Base-by-base conservation (phyloP, 345 rosid genomes). In the Psidium friedrichsthalianum region DNA sequence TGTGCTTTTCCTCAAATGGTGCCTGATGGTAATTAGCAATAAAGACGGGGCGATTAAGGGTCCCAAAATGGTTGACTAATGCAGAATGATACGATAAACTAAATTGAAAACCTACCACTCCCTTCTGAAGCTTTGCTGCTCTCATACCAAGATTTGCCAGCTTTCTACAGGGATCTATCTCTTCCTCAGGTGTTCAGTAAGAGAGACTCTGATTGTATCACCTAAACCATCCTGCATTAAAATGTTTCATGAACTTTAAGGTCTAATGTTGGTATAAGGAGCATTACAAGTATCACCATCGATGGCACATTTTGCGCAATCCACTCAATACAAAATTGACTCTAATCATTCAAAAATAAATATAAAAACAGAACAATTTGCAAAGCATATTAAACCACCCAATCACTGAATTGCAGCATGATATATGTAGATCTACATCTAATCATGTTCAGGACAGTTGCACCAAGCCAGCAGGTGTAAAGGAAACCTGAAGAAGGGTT, bases 181-280 rank as follows among this genome's bases (percentile, higher is more conserved):
- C 99, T 87, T 94, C 94, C 90, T 95, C 98, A 53, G 99, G 98
- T 74, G 91, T 89, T 96, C 99, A 7, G 99, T 96, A 20, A 97
- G 95, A 80, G 98, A 97, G 83, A 97, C 99, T 88, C 98, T 92
- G 87, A 97, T 96, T 82, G 99, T 97, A 92, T 97, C 99, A 87
- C 98, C 99, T 85, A 97, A 93, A 74, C 99, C 99, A 91, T 97
- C 99, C 98, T 97, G 92, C 86, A 90, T 49, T 61, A 56, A 51
- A 47, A 82, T 82, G 80, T 69, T 69, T 42, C 80, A 36, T 69
- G 80, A 69, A 69, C 47, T 69, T 18, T 21, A 69, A 36, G 80
- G 80, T 69, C 47, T 69, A 69, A 69, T 18, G 20, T 18, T 40
- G 80, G 80, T 69, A 69, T 69, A 69, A 69, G 80, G 80, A 36